A percentile compares a stretch with the other conserved stretches of the same genome.
These are phyloP conservation scores for Penicillium expansum DNA, from an alignment of 2,329 filamentous ascomycete species.

Conservation along the genomic window DNA sequence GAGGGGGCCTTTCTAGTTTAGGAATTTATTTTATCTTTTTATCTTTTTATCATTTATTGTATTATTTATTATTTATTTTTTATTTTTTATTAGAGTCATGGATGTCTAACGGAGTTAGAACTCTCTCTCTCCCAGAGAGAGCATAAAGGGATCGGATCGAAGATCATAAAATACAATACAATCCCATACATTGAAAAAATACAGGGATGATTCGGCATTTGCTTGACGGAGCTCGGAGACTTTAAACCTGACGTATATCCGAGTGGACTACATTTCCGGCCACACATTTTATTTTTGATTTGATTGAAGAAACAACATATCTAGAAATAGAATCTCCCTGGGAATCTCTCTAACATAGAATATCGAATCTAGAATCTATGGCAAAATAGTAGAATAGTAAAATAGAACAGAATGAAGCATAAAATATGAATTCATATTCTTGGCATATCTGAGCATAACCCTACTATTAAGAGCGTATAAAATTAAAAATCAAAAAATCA, in stretches of 20 bases:
- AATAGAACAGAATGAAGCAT: neutral
- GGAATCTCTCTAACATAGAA: too few species aligned
- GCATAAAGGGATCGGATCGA: constrained; percentile 1
- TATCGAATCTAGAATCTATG: too few species aligned
- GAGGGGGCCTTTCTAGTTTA: constrained; percentile 1
- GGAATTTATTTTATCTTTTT: constrained; percentile 10
- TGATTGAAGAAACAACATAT: too few species aligned
- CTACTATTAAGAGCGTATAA: neutral
- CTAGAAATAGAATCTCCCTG: too few species aligned
- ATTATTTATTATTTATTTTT: neutral
- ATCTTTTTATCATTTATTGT: neutral
- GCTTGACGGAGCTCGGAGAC: constrained; percentile 21
- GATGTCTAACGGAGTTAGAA: neutral
- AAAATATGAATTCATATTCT: neutral
- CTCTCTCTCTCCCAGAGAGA: neutral
- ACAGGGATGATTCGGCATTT: constrained; percentile 19
- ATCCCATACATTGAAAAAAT: neutral
- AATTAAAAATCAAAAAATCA: neutral
- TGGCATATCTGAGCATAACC: neutral
- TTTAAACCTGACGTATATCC: constrained; percentile 20
- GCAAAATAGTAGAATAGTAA: too few species aligned
- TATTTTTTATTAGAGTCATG: neutral
- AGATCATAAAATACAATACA: neutral
- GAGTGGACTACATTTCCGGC: constrained; percentile 18
- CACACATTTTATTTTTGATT: neutral